Base-by-base conservation (phyloP, 345 rosid genomes). In the Acer yangbiense region DNA sequence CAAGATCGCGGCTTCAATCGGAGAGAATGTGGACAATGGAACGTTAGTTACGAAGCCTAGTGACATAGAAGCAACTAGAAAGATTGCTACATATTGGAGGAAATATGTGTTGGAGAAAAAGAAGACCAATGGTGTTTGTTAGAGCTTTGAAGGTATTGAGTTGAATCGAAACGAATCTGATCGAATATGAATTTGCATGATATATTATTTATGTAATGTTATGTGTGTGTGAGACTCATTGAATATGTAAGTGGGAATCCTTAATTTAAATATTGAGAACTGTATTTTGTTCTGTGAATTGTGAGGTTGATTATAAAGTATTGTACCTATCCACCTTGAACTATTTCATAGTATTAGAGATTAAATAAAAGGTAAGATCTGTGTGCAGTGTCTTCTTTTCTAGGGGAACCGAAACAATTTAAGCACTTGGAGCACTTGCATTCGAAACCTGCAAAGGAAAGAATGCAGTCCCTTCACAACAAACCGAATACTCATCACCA, bases 401-500 rank as follows among this genome's bases (percentile, higher is more conserved):
- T 2, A 29, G 32, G 32, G 32, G 32, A 29, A 29, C 32, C 32
- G 3, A 29, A 29, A 29, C 32, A 29, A 29, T 29, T 29, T 29
- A 29, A 29, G 32, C 32, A 29, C 32, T 29, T 29, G 32, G 32
- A 29, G 32, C 32, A 29, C 32, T 29, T 29, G 32, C 32, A 29
- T 29, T 29, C 32, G 32, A 29, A 29, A 29, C 32, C 32, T 29
- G 32, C 32, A 29, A 29, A 29, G 32, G 32, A 2, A 29, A 29
- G 32, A 29, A 29, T 29, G 3, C 32, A 29, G 32, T 29, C 32
- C 99, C 98, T 86, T 90, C 85, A 77, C 99, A 95, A 81, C 87
- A 87, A 76, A 85, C 79, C 27, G 96, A 89, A 82, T 89, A 92
- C 11, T 87, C 93, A 67, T 95, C 95, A 69, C 91, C 95, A 73